These are phyloP conservation scores for Darksidea phi DNA, from an alignment of 495 filamentous ascomycete species.

Conservation along the genomic window DNA sequence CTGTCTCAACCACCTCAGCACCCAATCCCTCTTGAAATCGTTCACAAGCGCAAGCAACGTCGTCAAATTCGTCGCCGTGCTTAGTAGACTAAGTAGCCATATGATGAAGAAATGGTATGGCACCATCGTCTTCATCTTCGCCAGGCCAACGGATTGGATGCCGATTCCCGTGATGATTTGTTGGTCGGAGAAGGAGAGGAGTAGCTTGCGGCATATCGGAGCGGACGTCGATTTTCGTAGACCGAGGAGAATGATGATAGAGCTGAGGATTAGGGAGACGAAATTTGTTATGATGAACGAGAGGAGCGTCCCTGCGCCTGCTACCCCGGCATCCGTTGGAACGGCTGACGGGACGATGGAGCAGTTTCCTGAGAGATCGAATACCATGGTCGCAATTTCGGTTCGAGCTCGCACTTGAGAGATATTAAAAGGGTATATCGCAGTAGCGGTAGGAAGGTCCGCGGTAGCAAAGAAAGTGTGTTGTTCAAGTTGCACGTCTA, in stretches of 20 bases:
- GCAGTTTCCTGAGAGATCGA: slow-evolving; percentile 47
- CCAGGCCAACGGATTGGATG: slow-evolving; percentile 55
- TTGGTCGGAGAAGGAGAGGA: slow-evolving; percentile 59
- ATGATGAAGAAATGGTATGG: slow-evolving; percentile 64
- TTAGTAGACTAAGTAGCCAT: slow-evolving; percentile 59
- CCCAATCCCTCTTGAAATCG: slow-evolving; percentile 62
- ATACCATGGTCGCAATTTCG: slow-evolving; percentile 5
- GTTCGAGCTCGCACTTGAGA: background rate
- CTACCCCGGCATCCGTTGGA: slow-evolving; percentile 56
- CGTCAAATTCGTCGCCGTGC: slow-evolving; percentile 58
- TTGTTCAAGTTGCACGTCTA: background rate
- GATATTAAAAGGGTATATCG: background rate
- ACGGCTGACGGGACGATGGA: slow-evolving; percentile 46
- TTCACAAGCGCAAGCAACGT: slow-evolving; percentile 56
- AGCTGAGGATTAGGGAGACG: slow-evolving; percentile 49
- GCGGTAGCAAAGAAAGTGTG: background rate
- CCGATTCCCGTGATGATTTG: slow-evolving; percentile 62
- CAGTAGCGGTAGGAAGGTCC: no score
- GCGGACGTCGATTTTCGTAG: slow-evolving; percentile 38
- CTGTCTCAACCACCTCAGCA: slow-evolving; percentile 60
- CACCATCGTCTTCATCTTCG: slow-evolving; percentile 50
- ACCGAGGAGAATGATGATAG: slow-evolving; percentile 52
- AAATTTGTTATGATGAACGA: slow-evolving; percentile 60
- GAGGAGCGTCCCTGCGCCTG: slow-evolving; percentile 59
- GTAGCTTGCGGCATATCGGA: slow-evolving; percentile 56